Evolutionary conservation across 2,329 filamentous ascomycete species (phyloP).

Genomic region (Claviceps sp.): DNA sequence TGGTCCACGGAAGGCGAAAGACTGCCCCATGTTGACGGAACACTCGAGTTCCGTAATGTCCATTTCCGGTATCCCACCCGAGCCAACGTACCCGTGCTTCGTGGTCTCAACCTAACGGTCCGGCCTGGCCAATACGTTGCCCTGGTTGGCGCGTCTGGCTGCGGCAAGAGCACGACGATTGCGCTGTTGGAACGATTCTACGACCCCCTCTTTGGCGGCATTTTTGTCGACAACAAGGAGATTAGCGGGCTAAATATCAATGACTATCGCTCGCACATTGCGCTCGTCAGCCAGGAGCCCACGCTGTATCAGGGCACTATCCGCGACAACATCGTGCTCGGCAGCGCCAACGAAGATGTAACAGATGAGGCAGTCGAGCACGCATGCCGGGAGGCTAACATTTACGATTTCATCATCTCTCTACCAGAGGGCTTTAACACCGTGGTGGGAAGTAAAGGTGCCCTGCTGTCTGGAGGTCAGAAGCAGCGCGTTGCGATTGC

Average conservation of each 20-base stretch:
- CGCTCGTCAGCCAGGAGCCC: slow-evolving; percentile 87
- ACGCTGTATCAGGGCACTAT: slow-evolving; percentile 91
- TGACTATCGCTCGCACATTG: slow-evolving; percentile 70
- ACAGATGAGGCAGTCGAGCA: slow-evolving; percentile 59
- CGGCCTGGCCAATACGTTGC: slow-evolving; percentile 74
- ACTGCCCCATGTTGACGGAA: slow-evolving; percentile 54
- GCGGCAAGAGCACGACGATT: slow-evolving; percentile 90
- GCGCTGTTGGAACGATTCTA: slow-evolving; percentile 90
- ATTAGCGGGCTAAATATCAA: slow-evolving; percentile 72
- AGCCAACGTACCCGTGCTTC: slow-evolving; percentile 81
- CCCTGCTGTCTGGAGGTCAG: slow-evolving; percentile 77
- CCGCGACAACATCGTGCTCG: slow-evolving; percentile 77
- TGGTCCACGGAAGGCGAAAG: slow-evolving; percentile 59
- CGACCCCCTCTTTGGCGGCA: slow-evolving; percentile 66
- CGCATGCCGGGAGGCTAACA: slow-evolving; percentile 82
- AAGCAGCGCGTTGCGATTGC: slow-evolving; percentile 94
- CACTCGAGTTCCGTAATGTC: slow-evolving; percentile 80
- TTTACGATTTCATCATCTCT: slow-evolving; percentile 81
- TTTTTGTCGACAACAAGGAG: slow-evolving; percentile 73
- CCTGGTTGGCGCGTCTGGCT: slow-evolving; percentile 85
- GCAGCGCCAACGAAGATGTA: slow-evolving; percentile 52
- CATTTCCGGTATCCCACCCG: slow-evolving; percentile 91
- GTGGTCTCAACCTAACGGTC: slow-evolving; percentile 63
- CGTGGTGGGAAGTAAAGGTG: slow-evolving; percentile 74
- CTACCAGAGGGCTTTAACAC: slow-evolving; percentile 79